A percentile compares a stretch with the other conserved stretches of the same genome.
Evolutionary conservation across 768 basidiomycete genomes (phyloP).

Genomic region (Leccinum ochraceum): DNA sequence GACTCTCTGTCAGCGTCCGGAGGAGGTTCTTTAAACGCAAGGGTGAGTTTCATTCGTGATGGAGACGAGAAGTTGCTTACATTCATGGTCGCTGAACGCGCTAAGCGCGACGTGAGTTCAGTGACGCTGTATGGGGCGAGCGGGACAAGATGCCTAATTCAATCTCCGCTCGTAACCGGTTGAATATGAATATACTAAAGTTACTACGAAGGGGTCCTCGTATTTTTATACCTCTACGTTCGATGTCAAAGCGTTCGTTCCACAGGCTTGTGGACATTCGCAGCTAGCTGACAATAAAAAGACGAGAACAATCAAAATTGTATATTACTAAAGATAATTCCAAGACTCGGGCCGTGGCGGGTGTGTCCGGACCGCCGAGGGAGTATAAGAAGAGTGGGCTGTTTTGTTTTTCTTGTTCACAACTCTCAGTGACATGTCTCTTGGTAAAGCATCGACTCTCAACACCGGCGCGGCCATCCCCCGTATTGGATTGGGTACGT

Average conservation of each 20-base stretch:
- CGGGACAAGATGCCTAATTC: slow-evolving; percentile 32
- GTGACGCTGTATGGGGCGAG: slow-evolving; percentile 35
- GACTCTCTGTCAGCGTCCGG: slow-evolving; percentile 79
- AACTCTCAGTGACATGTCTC: slow-evolving; percentile 30
- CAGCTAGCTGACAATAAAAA: too few species aligned
- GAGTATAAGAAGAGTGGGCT: neutral
- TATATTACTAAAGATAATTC: too few species aligned
- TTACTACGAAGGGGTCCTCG: neutral
- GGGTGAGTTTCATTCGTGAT: slow-evolving; percentile 1
- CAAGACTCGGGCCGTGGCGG: slow-evolving; percentile 9
- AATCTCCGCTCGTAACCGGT: slow-evolving; percentile 30
- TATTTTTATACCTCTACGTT: neutral
- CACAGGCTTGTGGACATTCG: too few species aligned
- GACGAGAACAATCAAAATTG: too few species aligned
- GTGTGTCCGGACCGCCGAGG: slow-evolving; percentile 6
- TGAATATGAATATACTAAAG: neutral
- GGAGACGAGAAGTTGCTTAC: slow-evolving; percentile 6
- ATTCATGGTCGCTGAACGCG: slow-evolving; percentile 31
- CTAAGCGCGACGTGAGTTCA: slow-evolving; percentile 26
- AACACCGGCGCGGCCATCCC: slow-evolving; percentile 58
- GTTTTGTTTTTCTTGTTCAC: too few species aligned
- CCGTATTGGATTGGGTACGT: slow-evolving; percentile 82
- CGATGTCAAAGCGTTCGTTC: neutral
- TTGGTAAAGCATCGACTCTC: slow-evolving; percentile 40
- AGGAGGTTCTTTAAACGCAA: slow-evolving; percentile 70